Evolutionary conservation across 495 filamentous ascomycete genomes (phyloP).

Genomic region (Elasticomyces elasticus): DNA sequence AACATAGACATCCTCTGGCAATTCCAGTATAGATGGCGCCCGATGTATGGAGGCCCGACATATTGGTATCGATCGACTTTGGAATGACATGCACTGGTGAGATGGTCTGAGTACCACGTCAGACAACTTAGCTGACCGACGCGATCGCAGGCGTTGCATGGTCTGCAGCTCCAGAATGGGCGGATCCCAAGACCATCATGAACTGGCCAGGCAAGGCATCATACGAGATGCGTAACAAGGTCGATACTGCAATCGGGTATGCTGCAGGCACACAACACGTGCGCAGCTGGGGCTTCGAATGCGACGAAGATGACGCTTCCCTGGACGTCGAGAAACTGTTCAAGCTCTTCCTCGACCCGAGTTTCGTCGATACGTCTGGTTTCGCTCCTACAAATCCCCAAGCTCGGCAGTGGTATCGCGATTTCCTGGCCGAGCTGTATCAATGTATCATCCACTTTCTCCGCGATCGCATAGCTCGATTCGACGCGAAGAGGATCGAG

Average conservation of each 20-base stretch:
- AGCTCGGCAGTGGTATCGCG: conserved; percentile 45
- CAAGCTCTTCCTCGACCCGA: conserved; percentile 49
- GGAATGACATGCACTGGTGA: conserved; percentile 7
- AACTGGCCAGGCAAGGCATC: background rate
- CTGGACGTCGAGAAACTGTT: conserved; percentile 27
- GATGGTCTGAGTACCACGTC: background rate
- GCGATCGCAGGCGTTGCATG: background rate
- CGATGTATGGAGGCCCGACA: conserved; percentile 2
- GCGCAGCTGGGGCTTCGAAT: conserved; percentile 5
- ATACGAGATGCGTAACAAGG: background rate
- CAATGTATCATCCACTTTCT: conserved; percentile 36
- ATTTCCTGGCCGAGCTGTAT: conserved; percentile 48
- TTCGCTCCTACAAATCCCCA: conserved; percentile 30
- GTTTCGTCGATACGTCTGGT: conserved; percentile 28
- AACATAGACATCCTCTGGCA: background rate
- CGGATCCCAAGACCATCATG: background rate
- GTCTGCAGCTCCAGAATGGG: background rate
- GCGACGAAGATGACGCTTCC: background rate
- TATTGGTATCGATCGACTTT: conserved; percentile 5
- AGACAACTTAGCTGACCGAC: background rate
- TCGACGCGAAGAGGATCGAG: conserved; percentile 39
- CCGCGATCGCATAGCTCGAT: conserved; percentile 36
- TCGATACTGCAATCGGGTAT: background rate
- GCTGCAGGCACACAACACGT: background rate
- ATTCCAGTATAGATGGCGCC: background rate